Base-by-base conservation (phyloP, 164 flowering plant species). In the Stephania japonica region DNA sequence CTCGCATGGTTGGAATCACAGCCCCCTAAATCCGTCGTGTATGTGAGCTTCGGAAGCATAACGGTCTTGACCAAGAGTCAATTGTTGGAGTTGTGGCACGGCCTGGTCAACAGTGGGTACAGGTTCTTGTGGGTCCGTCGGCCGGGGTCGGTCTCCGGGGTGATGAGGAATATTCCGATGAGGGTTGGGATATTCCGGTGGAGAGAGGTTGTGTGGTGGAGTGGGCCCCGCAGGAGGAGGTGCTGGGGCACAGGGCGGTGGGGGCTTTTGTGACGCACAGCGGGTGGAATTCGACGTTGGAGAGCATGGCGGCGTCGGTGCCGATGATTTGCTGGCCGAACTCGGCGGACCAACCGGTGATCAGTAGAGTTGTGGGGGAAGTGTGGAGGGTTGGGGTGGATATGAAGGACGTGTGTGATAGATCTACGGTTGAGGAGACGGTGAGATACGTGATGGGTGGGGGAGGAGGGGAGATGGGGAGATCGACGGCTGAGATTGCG, bases 241-340 rank as follows among this genome's bases (percentile, higher is more conserved):
- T 32, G 38, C 4, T 32, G 38, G 38, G 38, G 38, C 38, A 32
- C 38, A 32, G 38, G 38, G 38, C 38, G 1, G 38, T 32, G 38
- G 75, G 70, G 27, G 62, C 70, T 5, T 73, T 73, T 24, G 8
- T 65, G 67, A 71, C 72, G 8, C 81, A 79, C 49, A 72, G 78
- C 65, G 81, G 81, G n/a, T 79, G 81, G 81, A 72, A 75, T 26
- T 75, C 78, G 7, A 69, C 73, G 6, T 21, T 75, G 68, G 78
- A 79, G 42, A 70, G 21, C 49, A 19, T 65, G 13, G 42, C 56
- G 2, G 64, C 64, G 10, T 65, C 27, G 3, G 73, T 71, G 27
- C 81, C 78, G 12, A 76, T 80, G 82, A 24, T 80, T 0, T 80
- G 82, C 27, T 80, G 82, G 77, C 79, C 79, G 6, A 25, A 65